These are phyloP conservation scores for Rhizopogon rudus DNA, from an alignment of 768 basidiomycete genomes.

Conservation along the genomic window DNA sequence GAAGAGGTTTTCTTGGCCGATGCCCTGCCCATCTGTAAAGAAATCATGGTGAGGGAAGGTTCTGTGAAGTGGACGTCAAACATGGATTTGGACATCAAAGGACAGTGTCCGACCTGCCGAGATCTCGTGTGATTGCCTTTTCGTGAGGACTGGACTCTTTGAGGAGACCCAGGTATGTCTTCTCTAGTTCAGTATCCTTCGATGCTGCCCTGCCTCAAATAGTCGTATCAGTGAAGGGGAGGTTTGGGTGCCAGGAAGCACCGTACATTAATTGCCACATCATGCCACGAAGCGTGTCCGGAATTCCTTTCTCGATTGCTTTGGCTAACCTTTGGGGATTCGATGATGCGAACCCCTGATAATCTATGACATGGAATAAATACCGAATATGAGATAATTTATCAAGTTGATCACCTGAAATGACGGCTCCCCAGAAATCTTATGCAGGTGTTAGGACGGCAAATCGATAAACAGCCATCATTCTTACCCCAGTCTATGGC, in stretches of 20 bases:
- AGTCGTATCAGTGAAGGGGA: slow-evolving; percentile 6
- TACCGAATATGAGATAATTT: not conserved
- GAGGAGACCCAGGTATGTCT: slow-evolving; percentile 72
- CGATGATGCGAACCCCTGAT: slow-evolving; percentile 80
- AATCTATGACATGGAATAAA: slow-evolving; percentile 48
- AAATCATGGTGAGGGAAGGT: slow-evolving; percentile 98
- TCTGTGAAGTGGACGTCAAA: slow-evolving; percentile 32
- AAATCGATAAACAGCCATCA: not conserved
- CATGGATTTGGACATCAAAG: not conserved
- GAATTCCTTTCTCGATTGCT: slow-evolving; percentile 92
- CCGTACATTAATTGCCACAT: slow-evolving; percentile 93
- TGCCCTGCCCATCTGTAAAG: slow-evolving; percentile 91
- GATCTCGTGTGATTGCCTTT: slow-evolving; percentile 89
- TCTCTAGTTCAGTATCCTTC: slow-evolving; percentile 85
- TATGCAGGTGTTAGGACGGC: slow-evolving; percentile 1
- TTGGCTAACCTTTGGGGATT: slow-evolving; percentile 73
- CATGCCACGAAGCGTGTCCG: slow-evolving; percentile 84
- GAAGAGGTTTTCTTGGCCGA: slow-evolving; percentile 96
- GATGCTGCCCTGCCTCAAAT: slow-evolving; percentile 72
- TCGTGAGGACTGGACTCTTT: slow-evolving; percentile 87
- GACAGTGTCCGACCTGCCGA: slow-evolving; percentile 57
- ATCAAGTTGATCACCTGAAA: slow-evolving; percentile 53
- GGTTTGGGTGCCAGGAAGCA: not conserved
- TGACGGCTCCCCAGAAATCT: slow-evolving; percentile 96
- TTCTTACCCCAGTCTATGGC: slow-evolving; percentile 75